Conservation (phyloP, 1,284 basidiomycete species). For the Heliocybe sulcata region DNA sequence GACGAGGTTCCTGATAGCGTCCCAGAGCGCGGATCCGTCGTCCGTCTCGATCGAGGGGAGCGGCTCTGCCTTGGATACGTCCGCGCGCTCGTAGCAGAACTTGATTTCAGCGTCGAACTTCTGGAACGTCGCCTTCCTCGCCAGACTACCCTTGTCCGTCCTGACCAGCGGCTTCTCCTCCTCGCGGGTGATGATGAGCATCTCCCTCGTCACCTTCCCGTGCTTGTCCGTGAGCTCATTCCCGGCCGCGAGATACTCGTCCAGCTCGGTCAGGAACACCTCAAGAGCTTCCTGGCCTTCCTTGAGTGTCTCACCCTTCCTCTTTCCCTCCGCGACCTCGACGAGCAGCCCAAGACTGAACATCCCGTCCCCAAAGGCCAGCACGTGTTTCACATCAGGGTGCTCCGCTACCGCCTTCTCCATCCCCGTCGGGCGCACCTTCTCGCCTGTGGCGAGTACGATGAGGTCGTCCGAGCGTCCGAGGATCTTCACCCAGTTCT, state of each 20-base stretch:
- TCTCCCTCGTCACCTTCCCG: slow-evolving; percentile 23
- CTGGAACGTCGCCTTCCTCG: slow-evolving; percentile 20
- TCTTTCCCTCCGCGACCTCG: slow-evolving; percentile 14
- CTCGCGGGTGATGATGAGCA: slow-evolving; percentile 23
- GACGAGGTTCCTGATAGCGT: slow-evolving; percentile 5
- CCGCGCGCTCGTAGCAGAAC: slow-evolving; percentile 6
- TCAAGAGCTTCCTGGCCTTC: slow-evolving; percentile 3
- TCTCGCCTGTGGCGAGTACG: slow-evolving; percentile 30
- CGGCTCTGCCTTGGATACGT: slow-evolving; percentile 2
- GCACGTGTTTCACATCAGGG: slow-evolving; percentile 24
- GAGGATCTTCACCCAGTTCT: slow-evolving; percentile 15
- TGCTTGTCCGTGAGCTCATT: slow-evolving; percentile 26
- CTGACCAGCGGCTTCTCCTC: slow-evolving; percentile 18
- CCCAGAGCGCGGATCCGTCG: slow-evolving; percentile 2
- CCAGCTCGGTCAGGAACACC: slow-evolving; percentile 1
- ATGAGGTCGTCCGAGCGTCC: slow-evolving; percentile 29
- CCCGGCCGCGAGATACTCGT: slow-evolving; percentile 21
- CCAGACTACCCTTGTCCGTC: slow-evolving; percentile 26
- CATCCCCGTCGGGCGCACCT: slow-evolving; percentile 23
- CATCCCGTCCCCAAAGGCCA: slow-evolving; percentile 28
- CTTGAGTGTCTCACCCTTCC: not conserved
- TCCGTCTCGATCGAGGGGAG: slow-evolving; percentile 3
- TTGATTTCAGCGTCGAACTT: slow-evolving; percentile 25
- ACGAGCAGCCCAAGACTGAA: slow-evolving; percentile 26
- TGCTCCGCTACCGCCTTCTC: slow-evolving; percentile 24